Base-by-base conservation (phyloP, 345 rosid species). In the Pelargonium nanum region DNA sequence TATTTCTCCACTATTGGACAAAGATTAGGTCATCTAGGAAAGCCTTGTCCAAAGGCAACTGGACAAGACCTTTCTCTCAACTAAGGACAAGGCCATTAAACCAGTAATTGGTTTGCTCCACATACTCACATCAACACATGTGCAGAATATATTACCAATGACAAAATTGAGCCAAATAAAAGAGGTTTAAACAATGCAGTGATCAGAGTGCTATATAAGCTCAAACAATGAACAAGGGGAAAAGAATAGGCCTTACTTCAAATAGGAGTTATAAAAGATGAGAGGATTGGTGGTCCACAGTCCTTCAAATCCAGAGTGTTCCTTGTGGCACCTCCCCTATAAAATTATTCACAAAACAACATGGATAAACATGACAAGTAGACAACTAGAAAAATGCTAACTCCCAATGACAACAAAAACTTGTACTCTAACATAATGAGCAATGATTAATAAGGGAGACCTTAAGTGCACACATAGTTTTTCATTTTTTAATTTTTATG, bases 301-400 rank as follows among this genome's bases (percentile, higher is more conserved):
- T 24, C 96, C 98, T 32, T 92, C 96, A 64, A 88, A 88, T 40
- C 98, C 98, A 21, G 98, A 91, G 17, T 95, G 84, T 65, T 89
- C 98, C 75, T 89, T 82, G 82, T 88, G 96, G 80, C 96, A 86
- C 68, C 96, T 83, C 4, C 98, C 96, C 98, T 88, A 73, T 55
- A 65, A 26, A 56, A 22, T 13, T 40, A 26, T 32, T 2, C 2
- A 26, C 1, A 24, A 1, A 12, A 24, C 20, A 12, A 22, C 13
- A 20, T 4, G 26, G 34, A 4, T 13, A 4, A 34, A 45, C 44
- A 65, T 57, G 19, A 19, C 50, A 1, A 23, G 20, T 19, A 20
- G 25, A 44, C 17, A 10, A 19, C 4, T 16, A 1, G 24, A 54
- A 30, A n/a, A n/a, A n/a, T n/a, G n/a, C n/a, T n/a, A n/a, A n/a